Conservation (phyloP, 495 filamentous ascomycete species). For the Penicillium goetzii region DNA sequence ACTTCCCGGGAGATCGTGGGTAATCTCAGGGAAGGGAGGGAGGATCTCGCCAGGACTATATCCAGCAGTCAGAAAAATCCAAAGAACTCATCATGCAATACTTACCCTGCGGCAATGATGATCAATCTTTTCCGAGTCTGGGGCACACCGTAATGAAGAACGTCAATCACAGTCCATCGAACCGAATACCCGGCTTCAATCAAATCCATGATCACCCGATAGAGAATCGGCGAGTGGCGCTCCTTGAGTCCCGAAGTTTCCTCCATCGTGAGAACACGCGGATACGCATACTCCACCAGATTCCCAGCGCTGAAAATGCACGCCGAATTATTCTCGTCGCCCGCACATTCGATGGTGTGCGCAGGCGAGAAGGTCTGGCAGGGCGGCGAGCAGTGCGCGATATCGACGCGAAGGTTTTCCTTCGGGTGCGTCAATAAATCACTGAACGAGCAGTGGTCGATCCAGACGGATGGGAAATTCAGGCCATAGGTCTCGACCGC, state of each 20-base stretch:
- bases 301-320: slow-evolving; percentile 66
- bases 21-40: slow-evolving; percentile 68
- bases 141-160: slow-evolving; percentile 63
- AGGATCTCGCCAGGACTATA: slow-evolving; percentile 73
- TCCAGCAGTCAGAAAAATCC: not conserved
- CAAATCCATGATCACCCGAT: slow-evolving; percentile 65
- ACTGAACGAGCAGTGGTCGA: slow-evolving; percentile 29
- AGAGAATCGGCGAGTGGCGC: slow-evolving; percentile 55
- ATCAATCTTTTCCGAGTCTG: slow-evolving; percentile 67
- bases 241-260: slow-evolving; percentile 73
- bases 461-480: slow-evolving; percentile 64
- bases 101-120: slow-evolving; percentile 78
- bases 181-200: slow-evolving; percentile 71
- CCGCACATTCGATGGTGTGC: slow-evolving; percentile 61
- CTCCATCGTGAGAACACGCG: slow-evolving; percentile 80
- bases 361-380: slow-evolving; percentile 83
- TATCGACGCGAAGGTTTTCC: slow-evolving; percentile 57
- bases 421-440: slow-evolving; percentile 35
- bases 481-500: slow-evolving; percentile 60
- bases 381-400: slow-evolving; percentile 81
- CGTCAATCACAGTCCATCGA: slow-evolving; percentile 56
- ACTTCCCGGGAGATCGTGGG: slow-evolving; percentile 51
- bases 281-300: slow-evolving; percentile 62
- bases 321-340: slow-evolving; percentile 77
- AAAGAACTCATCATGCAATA: not conserved